Base-by-base conservation (phyloP, 1,284 basidiomycete species). In the Boletellus deceptivus region DNA sequence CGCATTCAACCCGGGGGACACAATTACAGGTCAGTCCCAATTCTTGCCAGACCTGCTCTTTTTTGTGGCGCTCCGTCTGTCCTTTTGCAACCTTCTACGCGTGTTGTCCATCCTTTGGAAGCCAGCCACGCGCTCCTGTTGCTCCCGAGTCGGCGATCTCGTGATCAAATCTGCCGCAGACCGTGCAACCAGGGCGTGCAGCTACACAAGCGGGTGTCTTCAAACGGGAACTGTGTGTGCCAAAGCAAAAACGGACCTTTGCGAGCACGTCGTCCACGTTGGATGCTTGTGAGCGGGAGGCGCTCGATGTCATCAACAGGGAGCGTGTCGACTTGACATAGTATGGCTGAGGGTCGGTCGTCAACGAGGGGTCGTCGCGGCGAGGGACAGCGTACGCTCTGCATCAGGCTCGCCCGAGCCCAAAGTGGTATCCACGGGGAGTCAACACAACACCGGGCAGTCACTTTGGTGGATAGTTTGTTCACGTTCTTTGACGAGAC, bases 381-480 rank as follows among this genome's bases (percentile, higher is more conserved):
- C 31, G 3, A 35, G 42, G 38, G 3, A 31, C 27, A 27, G 14
- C 48, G 44, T 59, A 89, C 88, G 53, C 76, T 76, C 59, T 67
- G 70, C 54, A 69, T 72, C 29, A 90, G 56, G 13, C 62, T 63
- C n/a, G 75, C 69, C 41, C 67, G 68, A 1, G 84, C 79, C 89
- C 88, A 91, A 3, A 59, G 49, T 10, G 89, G 88, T 51, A 91
- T 84, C 87, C 86, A 90, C 0, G 68, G 46, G 1, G 77, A 71
- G 43, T 79, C 70, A 11, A 87, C 48, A 5, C 74, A 63, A 60
- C 83, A 86, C 34, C 83, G 74, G 11, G 84, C 58, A 0, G 80
- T 83, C 0, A 79, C 85, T 63, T 91, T 91, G 10, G 89, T 90
- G 53, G 88, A 89, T 22, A 90, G 78, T 68, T 89, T 91, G 63